These are phyloP conservation scores for Ceratobasidium sp. DNA, from an alignment of 1,284 basidiomycete genomes.

Conservation along the genomic window DNA sequence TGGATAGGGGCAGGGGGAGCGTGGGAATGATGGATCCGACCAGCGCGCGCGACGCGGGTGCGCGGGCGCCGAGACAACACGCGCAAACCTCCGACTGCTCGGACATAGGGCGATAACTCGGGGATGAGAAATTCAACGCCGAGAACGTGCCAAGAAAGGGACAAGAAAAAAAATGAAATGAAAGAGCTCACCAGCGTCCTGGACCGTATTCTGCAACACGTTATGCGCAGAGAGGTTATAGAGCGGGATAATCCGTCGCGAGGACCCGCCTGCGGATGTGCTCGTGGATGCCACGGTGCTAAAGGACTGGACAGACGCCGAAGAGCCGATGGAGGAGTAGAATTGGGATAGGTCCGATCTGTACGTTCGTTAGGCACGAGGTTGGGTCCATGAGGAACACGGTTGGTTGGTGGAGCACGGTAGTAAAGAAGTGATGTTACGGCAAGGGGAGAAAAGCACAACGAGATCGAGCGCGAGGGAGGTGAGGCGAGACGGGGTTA, in stretches of 20 bases:
- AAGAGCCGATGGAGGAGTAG: constrained; percentile 64
- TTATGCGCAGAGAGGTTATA: constrained; percentile 96
- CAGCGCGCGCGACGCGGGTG: constrained; percentile 14
- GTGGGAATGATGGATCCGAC: neutral
- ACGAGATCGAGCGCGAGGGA: constrained; percentile 53
- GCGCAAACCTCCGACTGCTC: too few species aligned
- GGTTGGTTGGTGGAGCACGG: too few species aligned
- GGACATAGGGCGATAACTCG: too few species aligned
- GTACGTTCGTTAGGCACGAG: constrained; percentile 5
- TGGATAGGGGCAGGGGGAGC: constrained; percentile 8
- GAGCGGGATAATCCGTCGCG: constrained; percentile 88
- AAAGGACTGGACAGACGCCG: constrained; percentile 65
- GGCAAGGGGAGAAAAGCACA: too few species aligned
- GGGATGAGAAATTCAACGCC: neutral
- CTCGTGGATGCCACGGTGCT: constrained; percentile 65
- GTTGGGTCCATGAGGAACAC: too few species aligned
- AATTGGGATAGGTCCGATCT: constrained; percentile 58
- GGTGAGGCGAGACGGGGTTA: constrained; percentile 52
- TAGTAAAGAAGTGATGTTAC: too few species aligned
- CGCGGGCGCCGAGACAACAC: neutral
- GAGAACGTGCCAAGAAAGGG: neutral
- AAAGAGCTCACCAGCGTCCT: constrained; percentile 70
- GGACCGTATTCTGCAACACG: constrained; percentile 90
- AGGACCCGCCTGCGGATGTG: constrained; percentile 62
- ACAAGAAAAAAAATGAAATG: neutral